Percentiles rank a stretch among this genome's conserved stretches.
phyloP scores from a whole-genome alignment of 192 early-diverging fungal genomes.

The Backusella psychrophila region DNA sequence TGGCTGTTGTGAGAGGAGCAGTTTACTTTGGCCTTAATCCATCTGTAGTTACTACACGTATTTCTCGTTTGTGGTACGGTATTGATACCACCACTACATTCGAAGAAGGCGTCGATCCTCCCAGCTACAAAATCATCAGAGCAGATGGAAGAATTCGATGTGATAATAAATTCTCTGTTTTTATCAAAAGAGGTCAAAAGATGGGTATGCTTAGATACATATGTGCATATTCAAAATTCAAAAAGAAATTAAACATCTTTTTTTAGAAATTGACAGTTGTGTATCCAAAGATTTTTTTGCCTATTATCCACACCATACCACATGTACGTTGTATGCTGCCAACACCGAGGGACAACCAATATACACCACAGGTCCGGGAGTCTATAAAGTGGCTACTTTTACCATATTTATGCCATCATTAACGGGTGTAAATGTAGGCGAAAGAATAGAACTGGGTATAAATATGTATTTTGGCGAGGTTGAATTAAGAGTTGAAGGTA shows the following conservation, averaged over 20 bases:
- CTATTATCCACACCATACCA: conserved; percentile 44
- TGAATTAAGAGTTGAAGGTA: conserved; percentile 39
- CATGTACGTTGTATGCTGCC: conserved; percentile 40
- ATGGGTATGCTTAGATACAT: conserved; percentile 15
- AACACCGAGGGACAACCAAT: conserved; percentile 38
- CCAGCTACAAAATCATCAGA: conserved; percentile 44
- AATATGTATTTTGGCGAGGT: conserved; percentile 45
- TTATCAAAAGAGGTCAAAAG: conserved; percentile 37
- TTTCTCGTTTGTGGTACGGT: conserved; percentile 52
- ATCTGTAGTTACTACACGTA: conserved; percentile 47
- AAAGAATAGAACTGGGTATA: conserved; percentile 37
- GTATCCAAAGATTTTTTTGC: conserved; percentile 41
- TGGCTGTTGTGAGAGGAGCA: conserved; percentile 56
- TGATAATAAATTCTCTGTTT: conserved; percentile 49
- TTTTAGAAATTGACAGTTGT: conserved; percentile 38
- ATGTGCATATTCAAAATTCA: neutral
- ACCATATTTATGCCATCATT: conserved; percentile 40
- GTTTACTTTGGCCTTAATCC: conserved; percentile 54
- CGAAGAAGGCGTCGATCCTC: conserved; percentile 51
- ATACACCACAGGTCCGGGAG: conserved; percentile 36
- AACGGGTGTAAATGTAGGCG: conserved; percentile 36
- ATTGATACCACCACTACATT: conserved; percentile 48
- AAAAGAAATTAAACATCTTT: neutral
- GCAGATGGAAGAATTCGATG: conserved; percentile 46
- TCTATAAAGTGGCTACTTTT: conserved; percentile 40